Evolutionary conservation across 2,329 filamentous ascomycete species (phyloP).

Genomic region (Phyllosticta citriasiana): DNA sequence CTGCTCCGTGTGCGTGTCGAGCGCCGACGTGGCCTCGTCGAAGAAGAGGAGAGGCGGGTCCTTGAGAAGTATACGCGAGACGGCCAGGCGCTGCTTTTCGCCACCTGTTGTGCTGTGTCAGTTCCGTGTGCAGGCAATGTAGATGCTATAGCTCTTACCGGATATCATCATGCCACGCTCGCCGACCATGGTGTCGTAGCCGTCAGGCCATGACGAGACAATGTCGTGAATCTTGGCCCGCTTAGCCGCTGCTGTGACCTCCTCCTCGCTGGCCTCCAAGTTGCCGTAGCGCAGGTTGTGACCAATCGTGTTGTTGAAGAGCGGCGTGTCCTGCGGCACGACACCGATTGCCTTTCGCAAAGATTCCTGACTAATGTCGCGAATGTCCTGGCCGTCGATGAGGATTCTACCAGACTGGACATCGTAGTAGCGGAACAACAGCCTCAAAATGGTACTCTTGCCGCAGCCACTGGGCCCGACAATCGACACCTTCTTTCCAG

Average conservation of each 20-base stretch:
- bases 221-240: slow-evolving; percentile 70
- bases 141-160: slow-evolving; percentile 27
- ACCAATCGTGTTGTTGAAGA: slow-evolving; percentile 94
- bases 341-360: slow-evolving; percentile 82
- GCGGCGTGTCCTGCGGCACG: slow-evolving; percentile 89
- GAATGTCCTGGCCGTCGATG: slow-evolving; percentile 88
- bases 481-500: slow-evolving; percentile 90
- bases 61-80: slow-evolving; percentile 75
- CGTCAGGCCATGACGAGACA: slow-evolving; percentile 70
- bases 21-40: slow-evolving; percentile 84
- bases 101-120: slow-evolving; percentile 40
- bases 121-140: not conserved
- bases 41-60: slow-evolving; percentile 88
- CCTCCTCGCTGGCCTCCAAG: slow-evolving; percentile 62
- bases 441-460: slow-evolving; percentile 83
- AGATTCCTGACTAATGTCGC: slow-evolving; percentile 70
- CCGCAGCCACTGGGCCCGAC: slow-evolving; percentile 94
- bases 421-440: slow-evolving; percentile 93
- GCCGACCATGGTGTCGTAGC: slow-evolving; percentile 83
- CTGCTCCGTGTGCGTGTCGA: slow-evolving; percentile 91
- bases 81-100: slow-evolving; percentile 83
- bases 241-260: slow-evolving; percentile 67
- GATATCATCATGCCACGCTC: slow-evolving; percentile 96
- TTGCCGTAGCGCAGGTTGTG: slow-evolving; percentile 94
- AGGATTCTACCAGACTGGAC: slow-evolving; percentile 74